Evolutionary conservation across 371 early-diverging fungal genomes (phyloP).

Genomic region (Circinella umbellata): DNA sequence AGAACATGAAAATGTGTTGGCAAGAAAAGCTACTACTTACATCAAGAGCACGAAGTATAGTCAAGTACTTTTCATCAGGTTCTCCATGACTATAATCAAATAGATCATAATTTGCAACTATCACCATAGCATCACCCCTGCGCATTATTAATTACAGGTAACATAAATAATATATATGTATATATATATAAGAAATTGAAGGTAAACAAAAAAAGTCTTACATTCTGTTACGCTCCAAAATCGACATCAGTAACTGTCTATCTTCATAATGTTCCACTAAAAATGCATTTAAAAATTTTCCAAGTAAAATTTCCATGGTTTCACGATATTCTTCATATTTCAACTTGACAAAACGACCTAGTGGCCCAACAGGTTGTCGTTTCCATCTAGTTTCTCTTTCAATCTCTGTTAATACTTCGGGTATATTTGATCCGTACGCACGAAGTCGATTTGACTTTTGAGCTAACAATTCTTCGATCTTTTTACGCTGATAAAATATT

Average conservation of each 20-base stretch:
- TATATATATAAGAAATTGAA: too few species aligned
- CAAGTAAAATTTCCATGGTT: slow-evolving; percentile 76
- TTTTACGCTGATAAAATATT: not conserved
- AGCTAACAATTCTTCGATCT: slow-evolving; percentile 34
- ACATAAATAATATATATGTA: not conserved
- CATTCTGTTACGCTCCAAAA: slow-evolving; percentile 58
- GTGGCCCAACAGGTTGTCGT: slow-evolving; percentile 83
- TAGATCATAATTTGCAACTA: slow-evolving; percentile 66
- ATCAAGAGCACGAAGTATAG: slow-evolving; percentile 74
- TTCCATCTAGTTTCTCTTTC: slow-evolving; percentile 60
- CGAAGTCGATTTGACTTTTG: slow-evolving; percentile 71
- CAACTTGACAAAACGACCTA: slow-evolving; percentile 77
- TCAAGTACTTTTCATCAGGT: slow-evolving; percentile 66
- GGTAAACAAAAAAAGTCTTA: slow-evolving; percentile 2
- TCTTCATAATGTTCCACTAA: slow-evolving; percentile 80
- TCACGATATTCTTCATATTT: slow-evolving; percentile 64
- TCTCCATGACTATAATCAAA: slow-evolving; percentile 79
- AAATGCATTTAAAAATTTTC: slow-evolving; percentile 71
- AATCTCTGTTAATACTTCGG: slow-evolving; percentile 71
- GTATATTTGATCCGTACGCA: slow-evolving; percentile 74
- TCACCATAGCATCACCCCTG: slow-evolving; percentile 29
- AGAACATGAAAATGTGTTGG: too few species aligned
- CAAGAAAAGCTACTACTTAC: slow-evolving; percentile 15
- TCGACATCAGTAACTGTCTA: slow-evolving; percentile 48
- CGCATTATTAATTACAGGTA: too few species aligned